Evolutionary conservation across 768 basidiomycete species (phyloP).

Genomic region (Pulveroboletus sp.): DNA sequence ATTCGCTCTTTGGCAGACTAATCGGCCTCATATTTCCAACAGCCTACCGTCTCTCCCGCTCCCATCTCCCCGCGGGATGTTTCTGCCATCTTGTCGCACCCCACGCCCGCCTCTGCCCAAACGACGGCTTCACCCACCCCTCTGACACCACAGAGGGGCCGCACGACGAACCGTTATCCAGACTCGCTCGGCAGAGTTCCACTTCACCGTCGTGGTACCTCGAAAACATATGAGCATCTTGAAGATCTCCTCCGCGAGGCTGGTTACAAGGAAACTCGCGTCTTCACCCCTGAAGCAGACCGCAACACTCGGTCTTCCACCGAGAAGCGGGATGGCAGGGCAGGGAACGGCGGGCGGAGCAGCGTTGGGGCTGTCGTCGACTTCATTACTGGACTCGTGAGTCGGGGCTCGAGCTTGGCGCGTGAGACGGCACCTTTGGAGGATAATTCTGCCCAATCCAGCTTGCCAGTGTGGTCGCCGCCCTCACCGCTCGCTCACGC

Average conservation of each 20-base stretch:
- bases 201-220: conserved; percentile 73
- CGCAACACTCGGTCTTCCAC: conserved; percentile 33
- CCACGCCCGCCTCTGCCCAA: conserved; percentile 6
- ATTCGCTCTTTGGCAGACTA: conserved; percentile 1
- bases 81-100: conserved; percentile 5
- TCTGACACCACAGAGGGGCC: conserved; percentile 40
- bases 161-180: conserved; percentile 49
- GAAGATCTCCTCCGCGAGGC: conserved; percentile 85
- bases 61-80: conserved; percentile 8
- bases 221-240: conserved; percentile 75
- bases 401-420: conserved; percentile 20
- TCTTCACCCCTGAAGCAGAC: conserved; percentile 83
- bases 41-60: conserved; percentile 11
- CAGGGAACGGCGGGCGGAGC: conserved; percentile 37
- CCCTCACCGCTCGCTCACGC: conserved; percentile 25
- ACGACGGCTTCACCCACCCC: conserved; percentile 27
- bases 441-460: conserved; percentile 2
- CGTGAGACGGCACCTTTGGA: conserved; percentile 15
- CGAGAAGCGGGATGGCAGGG: conserved; percentile 23
- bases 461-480: conserved; percentile 16
- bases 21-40: conserved; percentile 8
- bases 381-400: conserved; percentile 61
- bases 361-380: conserved; percentile 57
- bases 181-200: conserved; percentile 63
- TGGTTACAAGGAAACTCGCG: conserved; percentile 88